Conservation (phyloP, 345 rosid species). For the Boechera retrofracta region DNA sequence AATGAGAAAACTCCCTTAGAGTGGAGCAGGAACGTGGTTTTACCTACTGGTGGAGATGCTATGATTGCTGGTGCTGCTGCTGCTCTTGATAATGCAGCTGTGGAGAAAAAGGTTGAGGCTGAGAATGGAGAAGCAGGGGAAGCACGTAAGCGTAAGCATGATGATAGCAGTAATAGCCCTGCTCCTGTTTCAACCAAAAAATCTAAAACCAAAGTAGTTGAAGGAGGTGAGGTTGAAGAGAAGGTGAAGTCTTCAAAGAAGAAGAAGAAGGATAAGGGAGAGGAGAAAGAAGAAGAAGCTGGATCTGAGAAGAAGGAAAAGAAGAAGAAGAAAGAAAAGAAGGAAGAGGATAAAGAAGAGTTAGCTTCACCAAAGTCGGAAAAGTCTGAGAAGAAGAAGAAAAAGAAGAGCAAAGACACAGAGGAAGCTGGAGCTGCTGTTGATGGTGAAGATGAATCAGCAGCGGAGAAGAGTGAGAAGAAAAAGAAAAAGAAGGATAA, state of each 20-base stretch:
- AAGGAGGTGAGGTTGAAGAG: conserved; percentile 43
- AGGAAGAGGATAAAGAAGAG: conserved; percentile 48
- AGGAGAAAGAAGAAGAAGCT: conserved; percentile 60
- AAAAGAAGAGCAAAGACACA: conserved; percentile 71
- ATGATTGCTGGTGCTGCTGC: conserved; percentile 76
- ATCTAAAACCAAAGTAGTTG: conserved; percentile 51
- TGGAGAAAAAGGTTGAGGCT: conserved; percentile 42
- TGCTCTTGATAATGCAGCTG: conserved; percentile 45
- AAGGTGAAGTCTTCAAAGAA: conserved; percentile 48
- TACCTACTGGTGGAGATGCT: conserved; percentile 81
- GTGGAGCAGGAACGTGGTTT: conserved; percentile 75
- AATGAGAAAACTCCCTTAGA: conserved; percentile 79
- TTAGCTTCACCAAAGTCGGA: conserved; percentile 66
- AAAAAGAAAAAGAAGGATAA: conserved; percentile 68
- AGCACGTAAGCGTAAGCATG: conserved; percentile 60
- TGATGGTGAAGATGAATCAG: conserved; percentile 49
- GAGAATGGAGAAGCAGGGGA: conserved; percentile 54
- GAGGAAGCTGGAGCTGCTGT: conserved; percentile 49
- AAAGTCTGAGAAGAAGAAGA: conserved; percentile 75
- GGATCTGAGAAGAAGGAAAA: conserved; percentile 54
- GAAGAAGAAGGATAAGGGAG: conserved; percentile 58
- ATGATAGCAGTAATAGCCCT: conserved; percentile 51
- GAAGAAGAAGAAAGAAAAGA: conserved; percentile 55
- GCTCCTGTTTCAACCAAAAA: conserved; percentile 60
- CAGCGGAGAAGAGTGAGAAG: conserved; percentile 67